Conservation (phyloP, 345 rosid species). For the Linum trigynum region DNA sequence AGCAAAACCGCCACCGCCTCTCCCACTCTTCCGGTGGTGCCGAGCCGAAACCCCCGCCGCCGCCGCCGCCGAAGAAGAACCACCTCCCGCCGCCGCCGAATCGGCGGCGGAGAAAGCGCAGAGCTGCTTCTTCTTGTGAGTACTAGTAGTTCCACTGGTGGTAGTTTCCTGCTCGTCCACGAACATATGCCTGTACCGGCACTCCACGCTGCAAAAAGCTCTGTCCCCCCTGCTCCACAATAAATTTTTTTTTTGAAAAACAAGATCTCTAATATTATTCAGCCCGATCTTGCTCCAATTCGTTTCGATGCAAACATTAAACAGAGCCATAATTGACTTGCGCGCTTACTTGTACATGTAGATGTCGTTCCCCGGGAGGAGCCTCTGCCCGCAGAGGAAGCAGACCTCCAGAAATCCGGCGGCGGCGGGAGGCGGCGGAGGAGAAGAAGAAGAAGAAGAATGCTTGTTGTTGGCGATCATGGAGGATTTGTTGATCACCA, state of each 20-base stretch:
- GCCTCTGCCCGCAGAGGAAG: slow-evolving; percentile 58
- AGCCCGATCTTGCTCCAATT: not conserved
- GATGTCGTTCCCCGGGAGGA: slow-evolving; percentile 66
- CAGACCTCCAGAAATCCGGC: slow-evolving; percentile 54
- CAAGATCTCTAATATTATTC: not conserved
- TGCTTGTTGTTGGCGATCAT: slow-evolving; percentile 19
- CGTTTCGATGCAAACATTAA: not conserved
- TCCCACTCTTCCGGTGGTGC: slow-evolving; percentile 34
- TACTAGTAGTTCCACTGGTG: slow-evolving; percentile 22
- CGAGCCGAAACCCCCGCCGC: slow-evolving; percentile 25
- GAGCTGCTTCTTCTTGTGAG: not conserved
- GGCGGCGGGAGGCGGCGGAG: slow-evolving; percentile 3
- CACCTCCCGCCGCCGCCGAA: slow-evolving; percentile 18
- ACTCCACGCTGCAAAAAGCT: slow-evolving; percentile 83
- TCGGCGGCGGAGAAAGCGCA: slow-evolving; percentile 22
- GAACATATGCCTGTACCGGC: slow-evolving; percentile 74
- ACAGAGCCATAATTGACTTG: not conserved
- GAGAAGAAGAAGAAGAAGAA: slow-evolving; percentile 10
- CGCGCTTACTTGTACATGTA: slow-evolving; percentile 83
- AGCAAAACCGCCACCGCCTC: slow-evolving; percentile 52
- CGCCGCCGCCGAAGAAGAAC: slow-evolving; percentile 4
- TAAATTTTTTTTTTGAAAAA: not conserved
- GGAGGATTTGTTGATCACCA: slow-evolving; percentile 47
- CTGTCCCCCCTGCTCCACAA: slow-evolving; percentile 50
- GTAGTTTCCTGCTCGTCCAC: slow-evolving; percentile 72